phyloP scores from a whole-genome alignment of 176 grass and related monocot genomes.

The Raddia guianensis region DNA sequence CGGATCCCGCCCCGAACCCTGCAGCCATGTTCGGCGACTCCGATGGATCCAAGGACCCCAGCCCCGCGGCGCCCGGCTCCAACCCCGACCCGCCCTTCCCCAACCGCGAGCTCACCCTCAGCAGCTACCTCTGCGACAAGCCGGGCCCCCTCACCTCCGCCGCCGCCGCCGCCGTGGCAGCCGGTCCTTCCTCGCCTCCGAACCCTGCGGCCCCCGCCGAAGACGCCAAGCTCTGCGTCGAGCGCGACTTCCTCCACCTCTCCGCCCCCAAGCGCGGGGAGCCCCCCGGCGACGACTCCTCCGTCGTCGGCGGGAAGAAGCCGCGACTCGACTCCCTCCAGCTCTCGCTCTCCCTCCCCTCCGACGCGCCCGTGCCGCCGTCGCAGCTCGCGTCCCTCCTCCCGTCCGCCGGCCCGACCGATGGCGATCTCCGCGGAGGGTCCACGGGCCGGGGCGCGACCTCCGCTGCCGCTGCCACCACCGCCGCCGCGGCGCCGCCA shows the following conservation, averaged over 20 bases:
- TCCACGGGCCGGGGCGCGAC: not conserved
- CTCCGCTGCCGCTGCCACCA: not conserved
- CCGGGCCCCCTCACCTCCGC: slow-evolving; percentile 40
- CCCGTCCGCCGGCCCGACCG: slow-evolving; percentile 14
- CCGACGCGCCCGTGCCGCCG: slow-evolving; percentile 33
- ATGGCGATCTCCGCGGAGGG: slow-evolving; percentile 40
- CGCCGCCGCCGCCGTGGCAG: not conserved
- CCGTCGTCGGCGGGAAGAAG: slow-evolving; percentile 72
- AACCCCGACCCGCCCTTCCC: slow-evolving; percentile 44
- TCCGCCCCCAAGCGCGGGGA: slow-evolving; percentile 70
- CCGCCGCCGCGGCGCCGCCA: slow-evolving; percentile 19
- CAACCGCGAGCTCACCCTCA: slow-evolving; percentile 72
- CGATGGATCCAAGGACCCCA: slow-evolving; percentile 65
- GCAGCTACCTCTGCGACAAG: slow-evolving; percentile 77
- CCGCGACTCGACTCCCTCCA: slow-evolving; percentile 66
- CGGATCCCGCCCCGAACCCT: slow-evolving; percentile 21
- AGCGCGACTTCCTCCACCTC: slow-evolving; percentile 74
- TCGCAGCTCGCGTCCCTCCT: slow-evolving; percentile 28
- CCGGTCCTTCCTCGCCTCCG: slow-evolving; percentile 42
- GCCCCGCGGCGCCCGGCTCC: slow-evolving; percentile 33
- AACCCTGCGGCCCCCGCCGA: not conserved
- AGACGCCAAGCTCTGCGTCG: slow-evolving; percentile 51
- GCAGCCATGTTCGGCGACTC: slow-evolving; percentile 57
- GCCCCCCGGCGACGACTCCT: slow-evolving; percentile 55
- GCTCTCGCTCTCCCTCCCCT: slow-evolving; percentile 84